Evolutionary conservation across 352 stramenopile genomes (phyloP).

Genomic region (Albugo laibachii): DNA sequence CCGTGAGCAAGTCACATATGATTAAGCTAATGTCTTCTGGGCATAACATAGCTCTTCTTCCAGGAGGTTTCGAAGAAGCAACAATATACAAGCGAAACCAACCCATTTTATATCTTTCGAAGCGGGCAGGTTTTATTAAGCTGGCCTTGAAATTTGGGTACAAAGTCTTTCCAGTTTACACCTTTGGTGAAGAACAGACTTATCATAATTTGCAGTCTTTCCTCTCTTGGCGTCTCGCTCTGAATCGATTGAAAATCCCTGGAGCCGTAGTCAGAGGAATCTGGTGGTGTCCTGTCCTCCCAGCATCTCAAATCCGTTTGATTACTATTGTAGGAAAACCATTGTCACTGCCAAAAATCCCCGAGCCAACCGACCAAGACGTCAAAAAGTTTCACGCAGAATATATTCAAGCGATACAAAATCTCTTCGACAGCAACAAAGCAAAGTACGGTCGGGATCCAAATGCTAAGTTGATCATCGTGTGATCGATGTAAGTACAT

Average conservation of each 20-base stretch:
- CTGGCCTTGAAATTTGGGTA: constrained; percentile 82
- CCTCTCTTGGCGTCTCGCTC: constrained; percentile 42
- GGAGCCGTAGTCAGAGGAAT: constrained; percentile 59
- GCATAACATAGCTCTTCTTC: constrained; percentile 61
- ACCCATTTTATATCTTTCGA: constrained; percentile 83
- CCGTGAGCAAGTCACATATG: constrained; percentile 29
- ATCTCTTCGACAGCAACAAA: constrained; percentile 81
- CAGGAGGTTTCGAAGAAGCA: constrained; percentile 88
- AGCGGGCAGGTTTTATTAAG: constrained; percentile 86
- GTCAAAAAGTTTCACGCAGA: constrained; percentile 74
- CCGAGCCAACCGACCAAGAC: constrained; percentile 71
- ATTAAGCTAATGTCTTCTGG: constrained; percentile 21
- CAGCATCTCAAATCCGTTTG: constrained; percentile 42
- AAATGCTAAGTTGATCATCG: constrained; percentile 24
- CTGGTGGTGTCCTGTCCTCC: constrained; percentile 67
- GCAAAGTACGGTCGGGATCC: constrained; percentile 50
- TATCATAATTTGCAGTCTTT: constrained; percentile 77
- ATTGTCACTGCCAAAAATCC: constrained; percentile 69
- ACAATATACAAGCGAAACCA: constrained; percentile 60
- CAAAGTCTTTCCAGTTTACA: constrained; percentile 79
- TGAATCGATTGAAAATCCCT: constrained; percentile 74
- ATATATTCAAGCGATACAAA: constrained; percentile 68
- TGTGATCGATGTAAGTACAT: constrained; percentile 9
- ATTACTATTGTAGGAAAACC: constrained; percentile 80
- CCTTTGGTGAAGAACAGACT: constrained; percentile 80